A percentile compares a stretch with the other conserved stretches of the same genome.
These are phyloP conservation scores for Trametes cinnabarina DNA, from an alignment of 768 basidiomycete species.

Conservation along the genomic window DNA sequence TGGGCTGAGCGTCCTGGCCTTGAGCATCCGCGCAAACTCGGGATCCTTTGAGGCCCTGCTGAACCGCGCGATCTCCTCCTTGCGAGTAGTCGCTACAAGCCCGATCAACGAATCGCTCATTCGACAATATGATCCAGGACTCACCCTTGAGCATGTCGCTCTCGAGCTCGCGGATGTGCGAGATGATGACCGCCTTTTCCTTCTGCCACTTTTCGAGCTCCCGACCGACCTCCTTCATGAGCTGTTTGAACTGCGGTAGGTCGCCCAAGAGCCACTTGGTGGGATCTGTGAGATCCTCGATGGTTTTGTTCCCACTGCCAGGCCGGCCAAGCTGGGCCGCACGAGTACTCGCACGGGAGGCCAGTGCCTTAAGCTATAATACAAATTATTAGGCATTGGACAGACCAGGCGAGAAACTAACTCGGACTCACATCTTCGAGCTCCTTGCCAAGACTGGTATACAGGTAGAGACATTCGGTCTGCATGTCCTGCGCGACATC, in stretches of 20 bases:
- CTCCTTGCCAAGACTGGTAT: conserved; percentile 47
- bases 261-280: conserved; percentile 57
- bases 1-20: conserved; percentile 52
- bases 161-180: conserved; percentile 54
- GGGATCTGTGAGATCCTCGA: conserved; percentile 45
- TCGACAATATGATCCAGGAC: neutral
- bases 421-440: conserved; percentile 57
- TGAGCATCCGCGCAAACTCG: conserved; percentile 57
- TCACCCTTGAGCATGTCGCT: conserved; percentile 67
- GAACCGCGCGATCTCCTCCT: conserved; percentile 81
- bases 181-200: conserved; percentile 43
- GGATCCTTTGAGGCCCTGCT: conserved; percentile 74
- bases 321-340: conserved; percentile 28
- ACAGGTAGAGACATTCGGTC: conserved; percentile 54
- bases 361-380: conserved; percentile 12
- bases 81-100: conserved; percentile 69
- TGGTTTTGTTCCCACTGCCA: conserved; percentile 38
- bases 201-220: conserved; percentile 44
- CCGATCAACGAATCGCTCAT: neutral
- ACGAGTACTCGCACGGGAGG: neutral
- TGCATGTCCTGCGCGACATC: conserved; percentile 64
- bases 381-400: neutral
- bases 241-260: conserved; percentile 47
- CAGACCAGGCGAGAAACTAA: neutral
- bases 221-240: conserved; percentile 44